Evolutionary conservation across 805 yeast genomes (phyloP), one percentile per base, ranked within the genome.

Genomic region (Wickerhamomyces sydowiorum): DNA sequence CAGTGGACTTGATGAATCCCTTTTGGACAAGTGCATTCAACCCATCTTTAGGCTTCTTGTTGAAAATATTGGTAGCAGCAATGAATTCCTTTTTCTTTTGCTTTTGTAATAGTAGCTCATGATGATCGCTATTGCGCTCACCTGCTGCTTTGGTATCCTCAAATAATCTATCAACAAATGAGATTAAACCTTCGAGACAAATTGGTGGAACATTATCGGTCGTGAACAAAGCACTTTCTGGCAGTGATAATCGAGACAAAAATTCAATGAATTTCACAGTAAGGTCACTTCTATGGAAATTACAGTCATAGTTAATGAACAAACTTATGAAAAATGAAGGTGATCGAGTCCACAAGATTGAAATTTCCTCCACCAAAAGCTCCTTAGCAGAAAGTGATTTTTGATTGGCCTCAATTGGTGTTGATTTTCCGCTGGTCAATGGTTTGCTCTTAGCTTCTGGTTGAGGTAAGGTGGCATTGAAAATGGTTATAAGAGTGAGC

Each of bases 171-270:
- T 78, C 75, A 33, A 90, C 68, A 42, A 84, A 79, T 2, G 86
- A 73, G 19, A 91, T 67, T 3, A 93, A 61, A 1, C 97, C 96
- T 53, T 93, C 98, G 39, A 93, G 67, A 54, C 98, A 91, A 7
- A 89, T 75, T 0, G 98, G 96, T 1, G 99, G 98, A 1, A 91
- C 95, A 53, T 77, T 82, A 31, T 85, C 86, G 0, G 96, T 86
- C 0, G 95, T 82, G 52, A 74, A 69, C 9, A 72, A 53, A 0
- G 97, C 95, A 10, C 91, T 76, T 56, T 89, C 96, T 0, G 98
- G 95, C 35, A 87, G 73, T 0, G 97, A 82, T 25, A 89, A 67
- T 39, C 83, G 76, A 41, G 95, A 80, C 41, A 93, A 69, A 36
- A 83, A 76, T 36, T 83, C 83, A 33, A 93, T 60, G 22, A 86